A percentile compares a stretch with the other conserved stretches of the same genome.
phyloP scores from a whole-genome alignment of 2,329 filamentous ascomycete genomes.

The Neonectria sp. region DNA sequence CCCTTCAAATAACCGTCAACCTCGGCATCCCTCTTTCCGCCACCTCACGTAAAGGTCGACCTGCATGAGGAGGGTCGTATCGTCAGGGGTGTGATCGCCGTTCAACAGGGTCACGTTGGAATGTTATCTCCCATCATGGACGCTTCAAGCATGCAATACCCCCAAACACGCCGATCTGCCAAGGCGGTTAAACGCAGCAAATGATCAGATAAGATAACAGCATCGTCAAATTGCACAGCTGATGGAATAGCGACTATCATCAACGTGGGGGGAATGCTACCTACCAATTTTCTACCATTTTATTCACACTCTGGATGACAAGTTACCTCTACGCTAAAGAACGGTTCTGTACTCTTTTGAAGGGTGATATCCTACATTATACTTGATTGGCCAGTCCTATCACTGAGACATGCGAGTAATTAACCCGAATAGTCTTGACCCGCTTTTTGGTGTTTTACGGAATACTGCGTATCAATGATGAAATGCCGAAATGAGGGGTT shows the following conservation, averaged over 20 bases:
- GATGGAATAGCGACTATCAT: not conserved
- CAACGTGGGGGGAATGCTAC: not conserved
- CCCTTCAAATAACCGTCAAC: not conserved
- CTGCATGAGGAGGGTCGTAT: not conserved
- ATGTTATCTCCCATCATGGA: not conserved
- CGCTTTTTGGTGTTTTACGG: not conserved
- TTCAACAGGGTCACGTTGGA: not conserved
- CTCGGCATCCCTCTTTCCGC: not conserved
- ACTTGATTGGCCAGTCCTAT: not conserved
- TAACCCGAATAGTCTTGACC: constrained; percentile 6
- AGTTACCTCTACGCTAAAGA: not conserved
- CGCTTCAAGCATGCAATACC: not conserved
- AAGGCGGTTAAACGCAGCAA: not conserved
- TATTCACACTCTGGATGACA: not conserved
- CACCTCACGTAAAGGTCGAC: not conserved
- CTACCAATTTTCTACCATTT: not conserved
- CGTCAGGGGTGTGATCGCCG: not conserved
- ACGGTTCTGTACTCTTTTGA: not conserved
- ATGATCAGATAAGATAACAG: not conserved
- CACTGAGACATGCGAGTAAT: not conserved
- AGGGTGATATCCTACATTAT: not conserved
- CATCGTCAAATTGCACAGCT: not conserved
- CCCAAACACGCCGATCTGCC: not conserved
- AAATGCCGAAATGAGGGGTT: constrained; percentile 2
- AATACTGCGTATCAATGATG: constrained; percentile 4